Evolutionary conservation across 345 rosid genomes (phyloP), one percentile per base, ranked within the genome.

Genomic region (Eucalyptus tenuipes): DNA sequence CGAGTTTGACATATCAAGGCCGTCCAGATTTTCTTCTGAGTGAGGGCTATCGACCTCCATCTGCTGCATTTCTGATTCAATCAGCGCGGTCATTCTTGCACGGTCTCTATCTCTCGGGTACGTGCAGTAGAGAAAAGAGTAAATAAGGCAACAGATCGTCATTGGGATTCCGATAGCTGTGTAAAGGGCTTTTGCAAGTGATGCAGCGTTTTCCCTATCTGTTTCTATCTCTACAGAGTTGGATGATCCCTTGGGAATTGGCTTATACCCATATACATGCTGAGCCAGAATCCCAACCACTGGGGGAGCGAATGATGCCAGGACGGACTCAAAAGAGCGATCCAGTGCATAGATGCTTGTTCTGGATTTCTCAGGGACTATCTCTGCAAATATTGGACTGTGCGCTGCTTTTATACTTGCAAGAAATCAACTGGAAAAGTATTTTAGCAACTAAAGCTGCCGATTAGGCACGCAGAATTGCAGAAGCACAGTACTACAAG

Each of bases 301-400:
- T 9, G 98, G 97, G 53, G 99, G 99, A 89, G 99, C 97, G 87
- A 96, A 96, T 8, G 97, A 96, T 80, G 99, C 92, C 33, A 97
- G 92, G 42, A 96, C 81, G 5, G 99, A 94, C 92, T 96, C 98
- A 64, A 97, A 94, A 5, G 98, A 97, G 66, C 94, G 89, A 89
- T 96, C 99, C 91, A 96, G 57, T 3, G 99, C 97, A 85, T 96
- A 96, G 49, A 97, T 93, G 84, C 96, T 97, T 31, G 97, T 97
- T 75, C 98, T 92, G 75, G 98, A 92, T 87, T 89, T 97, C 94
- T 94, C 97, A 7, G 97, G 97, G 48, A 97, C 99, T n/a, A 97
- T 96, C 93, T 97, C 99, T 87, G 97, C 99, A 91, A 96, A 96
- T 86, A 96, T 96, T 8, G 99, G 98, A 90, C 99, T 96, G 94